phyloP scores from a whole-genome alignment of 2,329 filamentous ascomycete species.

The Bipolaris gigantea region DNA sequence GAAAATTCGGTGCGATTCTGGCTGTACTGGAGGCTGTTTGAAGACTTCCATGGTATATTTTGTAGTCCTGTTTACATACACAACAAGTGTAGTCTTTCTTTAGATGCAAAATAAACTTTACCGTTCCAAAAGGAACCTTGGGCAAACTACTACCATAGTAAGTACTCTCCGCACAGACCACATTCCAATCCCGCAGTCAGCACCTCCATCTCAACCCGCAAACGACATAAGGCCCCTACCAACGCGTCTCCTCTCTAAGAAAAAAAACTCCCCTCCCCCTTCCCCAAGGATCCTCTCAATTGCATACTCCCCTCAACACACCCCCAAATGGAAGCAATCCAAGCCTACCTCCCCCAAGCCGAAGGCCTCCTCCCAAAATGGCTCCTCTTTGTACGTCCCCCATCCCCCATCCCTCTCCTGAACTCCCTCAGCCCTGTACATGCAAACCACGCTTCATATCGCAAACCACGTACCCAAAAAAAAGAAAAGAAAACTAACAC shows the following conservation, averaged over 20 bases:
- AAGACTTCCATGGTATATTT: neutral
- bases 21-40: neutral
- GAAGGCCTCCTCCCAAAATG: conserved; percentile 64
- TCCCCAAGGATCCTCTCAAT: neutral
- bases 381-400: conserved; percentile 61
- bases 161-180: conserved; percentile 8
- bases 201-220: neutral
- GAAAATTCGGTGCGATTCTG: too few relatives aligned
- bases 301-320: neutral
- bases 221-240: neutral
- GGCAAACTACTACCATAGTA: neutral
- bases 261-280: neutral
- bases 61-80: too few relatives aligned
- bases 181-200: neutral
- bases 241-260: neutral
- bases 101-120: too few relatives aligned
- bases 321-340: conserved; percentile 34
- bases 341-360: conserved; percentile 48
- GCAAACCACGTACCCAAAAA: neutral
- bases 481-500: neutral
- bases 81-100: too few relatives aligned
- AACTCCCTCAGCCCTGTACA: too few relatives aligned
- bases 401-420: neutral
- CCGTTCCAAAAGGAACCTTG: too few relatives aligned
- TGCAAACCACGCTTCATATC: neutral